Evolutionary conservation across 1,284 basidiomycete genomes (phyloP), one percentile per base, ranked within the genome.

Genomic region (Waitea zeae): DNA sequence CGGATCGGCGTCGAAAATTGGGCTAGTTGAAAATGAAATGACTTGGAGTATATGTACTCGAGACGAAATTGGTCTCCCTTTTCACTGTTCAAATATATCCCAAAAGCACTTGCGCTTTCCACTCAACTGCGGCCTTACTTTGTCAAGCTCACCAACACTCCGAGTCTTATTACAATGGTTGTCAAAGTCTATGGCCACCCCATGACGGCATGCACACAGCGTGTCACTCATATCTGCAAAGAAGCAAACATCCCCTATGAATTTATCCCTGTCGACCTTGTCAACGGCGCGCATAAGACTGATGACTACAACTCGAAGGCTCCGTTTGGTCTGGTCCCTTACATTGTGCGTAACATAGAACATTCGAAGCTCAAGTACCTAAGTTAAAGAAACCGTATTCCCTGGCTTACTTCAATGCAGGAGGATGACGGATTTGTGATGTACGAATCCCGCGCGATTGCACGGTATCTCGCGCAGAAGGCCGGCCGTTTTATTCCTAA

Each of bases 281-380:
- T 26, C 26, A 59, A 58, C 29, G 50, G 51, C n/a, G 62, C 64
- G 42, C 64, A 74, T 37, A 73, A 71, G 47, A 12, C 46, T 0
- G 43, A 61, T 1, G 57, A 48, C n/a, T 65, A 51, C 54, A 12
- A 61, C 15, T 48, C 46, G 18, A 48, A 57, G 17, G 73, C 79
- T 41, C 75, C 77, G 0, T 80, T 79, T 43, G 73, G 71, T 13
- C 69, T 72, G 48, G 50, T 79, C 40, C 76, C 75, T 2, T 73
- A 64, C 50, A 58, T 80, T 37, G 67, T 68, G 39, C 26, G 59
- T 50, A 5, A 11, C 31, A n/a, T 14, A 20, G 11, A 9, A 31
- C 5, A 27, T 13, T 31, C 31, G 17, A 9, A 24, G 4, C 3
- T 7, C 1, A 12, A 12, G 5, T 32, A 30, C 6, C 12, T 36